These are phyloP conservation scores for Chlorella vulgaris DNA, from an alignment of 139 green algal genomes.

Conservation along the genomic window DNA sequence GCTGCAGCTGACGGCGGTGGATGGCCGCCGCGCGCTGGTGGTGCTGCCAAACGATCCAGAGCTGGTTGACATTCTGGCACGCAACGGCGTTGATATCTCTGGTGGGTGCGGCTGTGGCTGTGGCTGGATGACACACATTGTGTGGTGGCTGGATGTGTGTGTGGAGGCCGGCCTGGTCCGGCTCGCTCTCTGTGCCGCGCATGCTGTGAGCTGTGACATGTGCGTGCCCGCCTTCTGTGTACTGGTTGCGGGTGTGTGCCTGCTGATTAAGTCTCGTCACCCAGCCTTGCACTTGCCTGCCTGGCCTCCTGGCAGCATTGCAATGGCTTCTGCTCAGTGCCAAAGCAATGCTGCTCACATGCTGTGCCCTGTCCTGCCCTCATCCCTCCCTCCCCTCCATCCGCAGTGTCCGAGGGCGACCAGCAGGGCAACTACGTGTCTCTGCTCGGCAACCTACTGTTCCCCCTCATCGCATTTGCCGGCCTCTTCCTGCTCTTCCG, in stretches of 20 bases:
- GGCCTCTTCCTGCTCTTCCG: conserved; percentile 99
- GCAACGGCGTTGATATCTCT: conserved; percentile 92
- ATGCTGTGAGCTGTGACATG: no score
- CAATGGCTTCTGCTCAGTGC: no score
- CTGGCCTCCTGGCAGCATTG: no score
- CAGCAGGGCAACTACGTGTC: conserved; percentile 91
- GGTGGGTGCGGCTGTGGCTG: conserved; percentile 45
- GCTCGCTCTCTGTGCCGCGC: no score
- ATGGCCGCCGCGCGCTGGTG: conserved; percentile 79
- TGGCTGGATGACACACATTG: neutral
- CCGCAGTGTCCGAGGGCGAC: conserved; percentile 75
- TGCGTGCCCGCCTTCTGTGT: no score
- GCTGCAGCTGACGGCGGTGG: conserved; percentile 77
- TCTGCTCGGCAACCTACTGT: conserved; percentile 98
- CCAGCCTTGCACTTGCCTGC: no score
- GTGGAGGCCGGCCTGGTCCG: no score
- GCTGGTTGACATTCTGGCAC: conserved; percentile 90
- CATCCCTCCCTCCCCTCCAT: neutral
- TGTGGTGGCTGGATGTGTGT: neutral
- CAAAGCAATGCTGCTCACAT: neutral
- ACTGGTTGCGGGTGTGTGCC: no score
- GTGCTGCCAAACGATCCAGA: conserved; percentile 90
- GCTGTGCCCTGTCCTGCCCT: neutral
- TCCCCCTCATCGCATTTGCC: conserved; percentile 97
- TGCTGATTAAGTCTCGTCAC: no score